A percentile compares a stretch with the other conserved stretches of the same genome.
These are phyloP conservation scores for Castanea sativa DNA, from an alignment of 306 rosid species.

Conservation along the genomic window DNA sequence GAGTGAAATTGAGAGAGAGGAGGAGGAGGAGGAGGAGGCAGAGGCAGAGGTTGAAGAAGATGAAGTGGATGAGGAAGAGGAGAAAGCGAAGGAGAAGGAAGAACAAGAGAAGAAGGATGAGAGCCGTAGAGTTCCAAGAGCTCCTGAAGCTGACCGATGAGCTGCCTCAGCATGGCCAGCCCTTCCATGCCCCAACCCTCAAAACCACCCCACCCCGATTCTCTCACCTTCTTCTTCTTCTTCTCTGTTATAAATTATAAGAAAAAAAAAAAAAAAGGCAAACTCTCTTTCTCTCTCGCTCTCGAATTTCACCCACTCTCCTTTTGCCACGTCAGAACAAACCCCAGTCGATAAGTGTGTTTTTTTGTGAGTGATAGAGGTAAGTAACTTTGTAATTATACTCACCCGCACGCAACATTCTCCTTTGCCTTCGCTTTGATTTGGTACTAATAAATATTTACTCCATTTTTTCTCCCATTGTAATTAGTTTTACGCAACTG, in stretches of 20 bases:
- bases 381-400: constrained; percentile 16
- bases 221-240: not conserved
- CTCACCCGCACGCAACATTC: constrained; percentile 35
- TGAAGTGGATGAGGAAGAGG: constrained; percentile 19
- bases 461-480: not conserved
- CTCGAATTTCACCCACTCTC: constrained; percentile 6
- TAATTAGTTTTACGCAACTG: not conserved
- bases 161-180: constrained; percentile 77
- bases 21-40: constrained; percentile 26
- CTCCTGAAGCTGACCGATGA: constrained; percentile 80
- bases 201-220: constrained; percentile 21
- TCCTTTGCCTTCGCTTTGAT: not conserved
- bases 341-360: not conserved
- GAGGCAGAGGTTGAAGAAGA: constrained; percentile 29
- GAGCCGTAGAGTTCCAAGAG: constrained; percentile 49
- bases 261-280: not conserved
- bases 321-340: constrained; percentile 36
- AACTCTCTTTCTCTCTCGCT: constrained; percentile 11
- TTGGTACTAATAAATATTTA: not conserved
- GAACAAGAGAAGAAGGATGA: constrained; percentile 18
- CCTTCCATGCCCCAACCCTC: constrained; percentile 68
- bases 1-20: constrained; percentile 28
- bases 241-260: not conserved
- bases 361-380: too few species aligned
- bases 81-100: constrained; percentile 11